These are phyloP conservation scores for Wickerhamiella dianesei DNA, from an alignment of 805 yeast genomes.

Conservation along the genomic window DNA sequence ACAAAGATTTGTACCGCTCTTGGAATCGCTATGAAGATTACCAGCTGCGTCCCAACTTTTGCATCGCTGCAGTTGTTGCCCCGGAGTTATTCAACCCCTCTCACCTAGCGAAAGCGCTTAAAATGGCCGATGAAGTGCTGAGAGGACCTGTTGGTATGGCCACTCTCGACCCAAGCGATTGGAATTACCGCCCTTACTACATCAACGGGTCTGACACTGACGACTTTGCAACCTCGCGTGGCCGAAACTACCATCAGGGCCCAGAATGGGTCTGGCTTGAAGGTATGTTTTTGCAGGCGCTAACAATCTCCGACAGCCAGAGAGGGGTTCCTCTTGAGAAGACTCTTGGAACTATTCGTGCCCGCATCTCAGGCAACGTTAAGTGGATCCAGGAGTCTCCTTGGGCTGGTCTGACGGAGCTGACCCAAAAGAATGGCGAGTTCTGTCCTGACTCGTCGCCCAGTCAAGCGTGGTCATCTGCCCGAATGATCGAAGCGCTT, in stretches of 20 bases:
- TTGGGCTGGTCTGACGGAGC: constrained; percentile 91
- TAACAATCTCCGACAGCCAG: constrained; percentile 38
- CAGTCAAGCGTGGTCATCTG: constrained; percentile 93
- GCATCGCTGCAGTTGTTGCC: constrained; percentile 88
- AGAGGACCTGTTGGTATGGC: constrained; percentile 88
- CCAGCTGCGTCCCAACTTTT: constrained; percentile 81
- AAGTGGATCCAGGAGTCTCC: constrained; percentile 59
- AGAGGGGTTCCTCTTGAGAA: constrained; percentile 21
- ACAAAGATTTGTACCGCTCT: constrained; percentile 69
- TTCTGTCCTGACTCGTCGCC: constrained; percentile 81
- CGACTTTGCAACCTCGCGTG: constrained; percentile 88
- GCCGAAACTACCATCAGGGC: constrained; percentile 95
- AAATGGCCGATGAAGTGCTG: constrained; percentile 54
- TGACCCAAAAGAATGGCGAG: constrained; percentile 79
- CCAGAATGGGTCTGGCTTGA: constrained; percentile 96
- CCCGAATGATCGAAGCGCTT: constrained; percentile 70
- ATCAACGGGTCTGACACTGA: constrained; percentile 62
- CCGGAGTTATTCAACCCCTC: constrained; percentile 70
- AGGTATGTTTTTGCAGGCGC: constrained; percentile 81
- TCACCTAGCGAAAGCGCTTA: constrained; percentile 51
- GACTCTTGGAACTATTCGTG: constrained; percentile 42
- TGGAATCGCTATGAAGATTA: constrained; percentile 90
- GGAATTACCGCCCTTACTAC: constrained; percentile 84
- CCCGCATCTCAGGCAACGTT: constrained; percentile 50
- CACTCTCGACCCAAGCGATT: constrained; percentile 85